phyloP scores from a whole-genome alignment of 306 rosid species.

The Fragaria vesca region DNA sequence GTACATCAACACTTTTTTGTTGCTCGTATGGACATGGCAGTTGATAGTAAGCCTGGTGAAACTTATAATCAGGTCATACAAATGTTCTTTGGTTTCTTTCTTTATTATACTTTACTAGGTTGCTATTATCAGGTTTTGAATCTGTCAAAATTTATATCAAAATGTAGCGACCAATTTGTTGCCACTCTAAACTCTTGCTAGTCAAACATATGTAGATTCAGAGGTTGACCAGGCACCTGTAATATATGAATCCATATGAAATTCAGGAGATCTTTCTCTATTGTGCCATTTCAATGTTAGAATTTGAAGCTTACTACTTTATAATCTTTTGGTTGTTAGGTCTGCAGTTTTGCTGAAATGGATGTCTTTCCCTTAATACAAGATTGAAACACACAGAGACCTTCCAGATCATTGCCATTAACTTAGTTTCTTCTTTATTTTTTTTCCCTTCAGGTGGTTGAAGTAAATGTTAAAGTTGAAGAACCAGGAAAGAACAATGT shows the following conservation, averaged over 20 bases:
- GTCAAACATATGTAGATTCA: not conserved
- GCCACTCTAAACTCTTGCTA: not conserved
- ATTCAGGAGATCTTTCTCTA: not conserved
- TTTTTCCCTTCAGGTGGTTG: constrained; percentile 48
- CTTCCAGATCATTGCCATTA: not conserved
- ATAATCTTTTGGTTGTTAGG: not conserved
- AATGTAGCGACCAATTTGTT: not conserved
- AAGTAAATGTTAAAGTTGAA: constrained; percentile 71
- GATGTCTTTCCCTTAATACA: not conserved
- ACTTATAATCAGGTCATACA: constrained; percentile 64
- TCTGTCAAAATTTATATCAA: not conserved
- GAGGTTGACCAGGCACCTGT: not conserved
- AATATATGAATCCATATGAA: constrained; percentile 5
- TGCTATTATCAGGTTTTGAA: not conserved
- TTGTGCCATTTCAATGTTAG: not conserved
- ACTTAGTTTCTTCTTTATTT: not conserved
- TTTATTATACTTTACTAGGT: not conserved
- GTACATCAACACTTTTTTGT: constrained; percentile 84
- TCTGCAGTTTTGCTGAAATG: not conserved
- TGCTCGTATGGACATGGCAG: constrained; percentile 89
- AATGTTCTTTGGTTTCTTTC: constrained; percentile 2
- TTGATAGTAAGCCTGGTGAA: constrained; percentile 86
- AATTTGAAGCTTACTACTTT: not conserved
- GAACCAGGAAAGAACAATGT: constrained; percentile 72
- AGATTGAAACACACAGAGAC: not conserved